Percentiles rank a stretch among this genome's conserved stretches.
Evolutionary conservation across 257 asterid genomes (phyloP).

Genomic region (Capsicum rhomboideum): DNA sequence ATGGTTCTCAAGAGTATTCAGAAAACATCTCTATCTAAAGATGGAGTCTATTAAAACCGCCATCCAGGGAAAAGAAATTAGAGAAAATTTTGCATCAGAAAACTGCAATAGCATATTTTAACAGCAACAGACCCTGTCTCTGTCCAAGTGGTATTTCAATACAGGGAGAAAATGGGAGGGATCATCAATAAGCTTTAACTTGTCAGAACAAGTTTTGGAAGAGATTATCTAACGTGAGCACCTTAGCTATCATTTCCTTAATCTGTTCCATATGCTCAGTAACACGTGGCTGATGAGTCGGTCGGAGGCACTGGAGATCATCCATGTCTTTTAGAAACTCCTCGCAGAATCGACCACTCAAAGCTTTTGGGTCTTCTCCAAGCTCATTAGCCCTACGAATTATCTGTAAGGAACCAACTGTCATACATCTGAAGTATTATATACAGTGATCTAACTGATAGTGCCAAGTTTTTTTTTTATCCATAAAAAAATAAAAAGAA

Average conservation of each 20-base stretch:
- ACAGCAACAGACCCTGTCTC: background rate
- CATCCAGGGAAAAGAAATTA: background rate
- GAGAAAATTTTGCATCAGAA: background rate
- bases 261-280: slow-evolving; percentile 78
- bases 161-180: background rate
- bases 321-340: slow-evolving; percentile 76
- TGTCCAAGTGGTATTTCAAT: background rate
- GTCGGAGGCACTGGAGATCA: slow-evolving; percentile 79
- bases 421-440: background rate
- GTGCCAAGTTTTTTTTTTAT: background rate
- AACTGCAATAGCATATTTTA: background rate
- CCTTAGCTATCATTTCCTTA: slow-evolving; percentile 80
- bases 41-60: background rate
- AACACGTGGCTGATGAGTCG: slow-evolving; percentile 87
- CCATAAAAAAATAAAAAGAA: background rate
- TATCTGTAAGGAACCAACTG: slow-evolving; percentile 34
- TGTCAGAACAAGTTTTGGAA: background rate
- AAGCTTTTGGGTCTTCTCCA: slow-evolving; percentile 54
- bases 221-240: slow-evolving; percentile 5
- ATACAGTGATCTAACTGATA: background rate
- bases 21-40: background rate
- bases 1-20: background rate
- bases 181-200: background rate
- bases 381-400: slow-evolving; percentile 68
- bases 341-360: slow-evolving; percentile 70